Percentiles rank a stretch among this genome's conserved stretches.
Evolutionary conservation across 1,284 basidiomycete species (phyloP).

Genomic region (Caloboletus firmus): DNA sequence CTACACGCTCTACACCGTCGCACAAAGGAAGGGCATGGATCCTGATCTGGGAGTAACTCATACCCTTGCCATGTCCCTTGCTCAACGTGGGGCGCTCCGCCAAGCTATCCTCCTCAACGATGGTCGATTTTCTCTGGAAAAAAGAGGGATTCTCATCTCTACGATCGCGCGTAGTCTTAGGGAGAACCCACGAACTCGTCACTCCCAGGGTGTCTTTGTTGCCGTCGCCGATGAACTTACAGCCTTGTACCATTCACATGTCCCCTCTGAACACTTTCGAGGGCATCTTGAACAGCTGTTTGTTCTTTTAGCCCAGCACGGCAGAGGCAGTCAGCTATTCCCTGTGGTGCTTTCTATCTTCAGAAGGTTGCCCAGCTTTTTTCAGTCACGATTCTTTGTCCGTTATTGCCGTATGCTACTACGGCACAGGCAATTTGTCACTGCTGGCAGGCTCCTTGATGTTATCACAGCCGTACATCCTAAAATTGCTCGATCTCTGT

Average conservation of each 20-base stretch:
- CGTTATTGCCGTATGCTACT: constrained; percentile 23
- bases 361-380: constrained; percentile 16
- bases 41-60: constrained; percentile 1
- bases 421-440: constrained; percentile 20
- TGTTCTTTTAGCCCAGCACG: constrained; percentile 19
- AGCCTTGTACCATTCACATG: constrained; percentile 20
- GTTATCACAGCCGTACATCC: constrained; percentile 14
- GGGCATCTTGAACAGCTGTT: constrained; percentile 30
- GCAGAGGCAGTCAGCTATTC: constrained; percentile 17
- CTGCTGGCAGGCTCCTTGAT: constrained; percentile 15
- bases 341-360: constrained; percentile 25
- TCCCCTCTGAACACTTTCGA: constrained; percentile 30
- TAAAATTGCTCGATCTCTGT: constrained; percentile 10
- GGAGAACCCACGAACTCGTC: constrained; percentile 11
- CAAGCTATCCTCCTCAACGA: constrained; percentile 14
- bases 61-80: constrained; percentile 23
- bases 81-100: constrained; percentile 12
- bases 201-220: constrained; percentile 10
- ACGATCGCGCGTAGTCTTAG: constrained; percentile 23
- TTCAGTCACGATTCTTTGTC: constrained; percentile 25
- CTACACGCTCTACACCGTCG: constrained; percentile 11
- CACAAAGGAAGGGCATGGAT: constrained; percentile 1
- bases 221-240: constrained; percentile 21
- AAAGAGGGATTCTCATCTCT: constrained; percentile 24
- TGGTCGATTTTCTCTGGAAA: constrained; percentile 14